Evolutionary conservation across 2,329 filamentous ascomycete species (phyloP).

Genomic region (Fusarium annulatum): DNA sequence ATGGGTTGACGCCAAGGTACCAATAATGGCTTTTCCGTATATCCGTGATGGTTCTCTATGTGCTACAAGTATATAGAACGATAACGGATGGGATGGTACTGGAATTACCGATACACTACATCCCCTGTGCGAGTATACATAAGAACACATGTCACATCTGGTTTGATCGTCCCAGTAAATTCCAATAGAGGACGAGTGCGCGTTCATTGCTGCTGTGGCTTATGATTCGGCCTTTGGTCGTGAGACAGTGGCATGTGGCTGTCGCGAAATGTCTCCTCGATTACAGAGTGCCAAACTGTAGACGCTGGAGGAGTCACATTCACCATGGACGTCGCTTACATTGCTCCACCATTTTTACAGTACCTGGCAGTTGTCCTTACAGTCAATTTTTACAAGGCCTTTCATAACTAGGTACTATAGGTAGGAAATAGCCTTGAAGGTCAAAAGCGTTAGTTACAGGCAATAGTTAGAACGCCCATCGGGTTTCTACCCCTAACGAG

Average conservation of each 20-base stretch:
- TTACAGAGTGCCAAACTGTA: not conserved
- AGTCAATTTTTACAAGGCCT: not conserved
- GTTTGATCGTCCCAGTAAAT: not conserved
- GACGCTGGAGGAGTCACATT: not conserved
- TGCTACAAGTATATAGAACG: not conserved
- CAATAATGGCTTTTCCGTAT: not conserved
- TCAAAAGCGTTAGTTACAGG: not conserved
- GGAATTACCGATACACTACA: not conserved
- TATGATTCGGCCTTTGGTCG: not conserved
- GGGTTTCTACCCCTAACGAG: not conserved
- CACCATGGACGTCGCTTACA: not conserved
- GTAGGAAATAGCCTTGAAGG: not conserved
- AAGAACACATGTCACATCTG: not conserved
- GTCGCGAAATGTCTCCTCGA: constrained; percentile 13
- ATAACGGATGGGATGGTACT: not conserved
- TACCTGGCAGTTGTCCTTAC: not conserved
- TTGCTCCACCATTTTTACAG: not conserved
- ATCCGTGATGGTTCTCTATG: not conserved
- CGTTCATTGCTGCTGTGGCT: constrained; percentile 15
- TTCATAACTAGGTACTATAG: not conserved
- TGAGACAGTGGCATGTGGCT: constrained; percentile 5
- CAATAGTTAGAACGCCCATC: not conserved
- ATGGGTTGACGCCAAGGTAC: not conserved
- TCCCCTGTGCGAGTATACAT: not conserved
- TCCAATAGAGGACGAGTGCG: not conserved